phyloP scores from a whole-genome alignment of 2,329 filamentous ascomycete genomes.

The Neonectria ditissima region DNA sequence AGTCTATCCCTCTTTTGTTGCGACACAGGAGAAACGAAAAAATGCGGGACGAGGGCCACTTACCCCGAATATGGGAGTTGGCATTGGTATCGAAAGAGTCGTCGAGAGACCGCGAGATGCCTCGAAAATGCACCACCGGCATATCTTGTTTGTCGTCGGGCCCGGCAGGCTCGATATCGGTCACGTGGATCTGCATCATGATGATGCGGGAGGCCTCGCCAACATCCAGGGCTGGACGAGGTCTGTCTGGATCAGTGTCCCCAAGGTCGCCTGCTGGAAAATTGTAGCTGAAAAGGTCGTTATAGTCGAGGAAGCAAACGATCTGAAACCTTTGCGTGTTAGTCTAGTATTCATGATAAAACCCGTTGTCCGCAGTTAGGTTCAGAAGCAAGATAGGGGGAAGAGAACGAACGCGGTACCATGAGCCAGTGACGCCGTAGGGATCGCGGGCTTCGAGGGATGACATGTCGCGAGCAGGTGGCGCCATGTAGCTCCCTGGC shows the following conservation, averaged over 20 bases:
- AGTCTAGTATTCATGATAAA: slow-evolving; percentile 7
- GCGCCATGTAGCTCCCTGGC: slow-evolving; percentile 60
- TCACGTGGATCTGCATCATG: slow-evolving; percentile 73
- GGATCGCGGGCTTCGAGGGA: slow-evolving; percentile 71
- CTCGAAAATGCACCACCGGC: slow-evolving; percentile 77
- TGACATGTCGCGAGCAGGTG: slow-evolving; percentile 50
- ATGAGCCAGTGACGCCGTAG: slow-evolving; percentile 77
- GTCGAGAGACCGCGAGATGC: slow-evolving; percentile 71
- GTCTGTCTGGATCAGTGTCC: slow-evolving; percentile 54
- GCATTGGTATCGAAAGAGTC: slow-evolving; percentile 76
- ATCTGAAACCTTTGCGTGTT: slow-evolving; percentile 48
- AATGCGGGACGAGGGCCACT: slow-evolving; percentile 43
- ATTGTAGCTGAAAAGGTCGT: slow-evolving; percentile 79
- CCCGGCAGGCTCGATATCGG: slow-evolving; percentile 68
- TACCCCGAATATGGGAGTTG: slow-evolving; percentile 74
- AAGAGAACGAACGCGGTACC: slow-evolving; percentile 68
- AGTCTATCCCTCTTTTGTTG: slow-evolving; percentile 1
- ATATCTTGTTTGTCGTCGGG: slow-evolving; percentile 67
- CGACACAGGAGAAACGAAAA: neutral
- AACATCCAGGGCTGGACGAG: slow-evolving; percentile 66
- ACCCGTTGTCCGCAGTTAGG: neutral
- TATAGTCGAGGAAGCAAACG: slow-evolving; percentile 72
- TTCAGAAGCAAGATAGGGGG: neutral
- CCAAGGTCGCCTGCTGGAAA: slow-evolving; percentile 62
- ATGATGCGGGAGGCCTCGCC: slow-evolving; percentile 79